phyloP scores from a whole-genome alignment of 2,329 filamentous ascomycete species.

The Colletotrichum godetiae region DNA sequence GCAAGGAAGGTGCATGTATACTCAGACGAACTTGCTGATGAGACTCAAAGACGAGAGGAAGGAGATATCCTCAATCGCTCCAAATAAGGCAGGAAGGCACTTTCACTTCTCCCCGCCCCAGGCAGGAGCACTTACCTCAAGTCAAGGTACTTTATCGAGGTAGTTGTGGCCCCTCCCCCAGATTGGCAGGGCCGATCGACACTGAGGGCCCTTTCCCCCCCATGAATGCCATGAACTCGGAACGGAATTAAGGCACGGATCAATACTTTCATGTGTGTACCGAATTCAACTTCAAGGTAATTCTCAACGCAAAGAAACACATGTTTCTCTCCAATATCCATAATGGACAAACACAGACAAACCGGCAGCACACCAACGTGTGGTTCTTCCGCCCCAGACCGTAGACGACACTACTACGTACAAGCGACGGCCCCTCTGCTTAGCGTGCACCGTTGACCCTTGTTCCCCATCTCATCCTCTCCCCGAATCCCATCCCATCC shows the following conservation, averaged over 20 bases:
- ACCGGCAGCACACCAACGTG: background rate
- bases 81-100: too few species aligned
- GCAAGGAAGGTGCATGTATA: too few species aligned
- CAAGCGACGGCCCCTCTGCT: constrained; percentile 8
- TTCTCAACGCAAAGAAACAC: background rate
- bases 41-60: background rate
- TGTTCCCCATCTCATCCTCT: constrained; percentile 9
- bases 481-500: constrained; percentile 21
- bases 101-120: background rate
- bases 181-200: constrained; percentile 19
- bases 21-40: too few species aligned
- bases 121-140: background rate
- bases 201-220: background rate
- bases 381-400: background rate
- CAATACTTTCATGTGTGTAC: too few species aligned
- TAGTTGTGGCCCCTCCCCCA: constrained; percentile 15
- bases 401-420: background rate
- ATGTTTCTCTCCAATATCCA: background rate
- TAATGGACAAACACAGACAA: background rate
- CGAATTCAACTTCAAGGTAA: too few species aligned
- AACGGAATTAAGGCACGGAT: background rate
- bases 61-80: background rate
- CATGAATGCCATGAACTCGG: background rate
- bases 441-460: constrained; percentile 20
- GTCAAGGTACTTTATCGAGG: too few species aligned